These are phyloP conservation scores for Globisporangium nunn DNA, from an alignment of 352 stramenopile species.

Conservation along the genomic window DNA sequence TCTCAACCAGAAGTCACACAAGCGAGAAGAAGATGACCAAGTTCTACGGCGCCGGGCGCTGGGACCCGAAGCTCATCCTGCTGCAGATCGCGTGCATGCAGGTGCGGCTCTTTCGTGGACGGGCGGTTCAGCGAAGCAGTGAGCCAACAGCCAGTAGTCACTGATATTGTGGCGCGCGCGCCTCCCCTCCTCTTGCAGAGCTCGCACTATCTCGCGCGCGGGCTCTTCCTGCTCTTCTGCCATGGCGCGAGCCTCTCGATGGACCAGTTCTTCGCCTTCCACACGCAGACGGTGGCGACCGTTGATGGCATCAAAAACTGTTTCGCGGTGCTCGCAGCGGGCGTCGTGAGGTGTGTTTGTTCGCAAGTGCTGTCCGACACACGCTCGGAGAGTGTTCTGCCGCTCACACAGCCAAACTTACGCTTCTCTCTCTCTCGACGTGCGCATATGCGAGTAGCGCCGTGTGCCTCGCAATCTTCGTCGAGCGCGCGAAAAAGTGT, in stretches of 20 bases:
- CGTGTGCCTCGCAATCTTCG: slow-evolving; percentile 68
- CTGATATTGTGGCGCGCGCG: background rate
- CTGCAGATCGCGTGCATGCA: slow-evolving; percentile 86
- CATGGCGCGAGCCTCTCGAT: slow-evolving; percentile 60
- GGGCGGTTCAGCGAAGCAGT: background rate
- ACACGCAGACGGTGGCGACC: slow-evolving; percentile 66
- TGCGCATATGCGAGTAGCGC: slow-evolving; percentile 26
- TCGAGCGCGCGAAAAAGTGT: slow-evolving; percentile 88
- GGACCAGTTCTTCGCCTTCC: slow-evolving; percentile 82
- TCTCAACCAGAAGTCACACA: background rate
- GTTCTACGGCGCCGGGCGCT: slow-evolving; percentile 75
- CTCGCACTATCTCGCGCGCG: slow-evolving; percentile 74
- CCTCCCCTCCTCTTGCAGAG: slow-evolving; percentile 25
- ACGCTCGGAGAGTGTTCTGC: no score
- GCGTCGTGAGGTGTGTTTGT: slow-evolving; percentile 31
- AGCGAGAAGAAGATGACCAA: slow-evolving; percentile 54
- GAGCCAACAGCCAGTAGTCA: no score
- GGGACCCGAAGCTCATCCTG: slow-evolving; percentile 84
- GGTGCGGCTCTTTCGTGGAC: slow-evolving; percentile 25
- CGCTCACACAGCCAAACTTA: no score
- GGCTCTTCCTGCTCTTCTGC: slow-evolving; percentile 67
- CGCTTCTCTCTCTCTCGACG: no score
- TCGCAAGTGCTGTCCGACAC: background rate
- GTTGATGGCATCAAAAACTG: slow-evolving; percentile 80
- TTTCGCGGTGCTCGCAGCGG: slow-evolving; percentile 54